Evolutionary conservation across 176 grass and related monocot genomes (phyloP).

Genomic region (Ensete ventricosum): DNA sequence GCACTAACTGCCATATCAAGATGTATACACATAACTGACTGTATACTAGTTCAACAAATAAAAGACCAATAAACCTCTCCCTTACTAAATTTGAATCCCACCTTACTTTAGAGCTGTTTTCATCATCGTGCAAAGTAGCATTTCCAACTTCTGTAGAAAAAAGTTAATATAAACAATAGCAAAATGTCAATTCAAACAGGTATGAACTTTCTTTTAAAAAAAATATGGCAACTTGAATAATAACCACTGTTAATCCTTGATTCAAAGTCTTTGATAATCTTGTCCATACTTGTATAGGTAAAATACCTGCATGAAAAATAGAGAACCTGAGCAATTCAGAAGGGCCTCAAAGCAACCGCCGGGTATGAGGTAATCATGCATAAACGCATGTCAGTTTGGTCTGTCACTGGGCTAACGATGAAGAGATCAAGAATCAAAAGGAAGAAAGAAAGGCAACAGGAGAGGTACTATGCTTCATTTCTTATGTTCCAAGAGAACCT

Average conservation of each 20-base stretch:
- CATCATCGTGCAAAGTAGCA: conserved; percentile 19
- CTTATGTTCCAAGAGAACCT: neutral
- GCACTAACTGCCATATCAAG: too few species aligned
- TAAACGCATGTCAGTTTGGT: neutral
- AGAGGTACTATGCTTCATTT: too few species aligned
- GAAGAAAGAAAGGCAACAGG: too few species aligned
- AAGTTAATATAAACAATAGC: neutral
- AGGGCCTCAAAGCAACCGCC: neutral
- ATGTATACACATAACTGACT: neutral
- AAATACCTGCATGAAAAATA: conserved; percentile 53
- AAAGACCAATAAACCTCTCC: neutral
- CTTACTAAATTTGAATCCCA: conserved; percentile 22
- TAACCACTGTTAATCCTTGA: conserved; percentile 36
- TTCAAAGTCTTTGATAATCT: conserved; percentile 48
- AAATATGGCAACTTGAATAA: neutral
- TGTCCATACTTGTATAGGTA: conserved; percentile 78
- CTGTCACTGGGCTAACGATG: neutral
- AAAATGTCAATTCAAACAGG: neutral
- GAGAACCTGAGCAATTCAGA: neutral
- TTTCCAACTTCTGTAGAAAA: conserved; percentile 35
- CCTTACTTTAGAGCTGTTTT: conserved; percentile 32
- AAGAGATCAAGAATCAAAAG: too few species aligned
- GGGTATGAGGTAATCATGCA: neutral
- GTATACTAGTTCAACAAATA: neutral
- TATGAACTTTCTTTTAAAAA: conserved; percentile 4